Base-by-base conservation (phyloP, 176 grass and related monocot genomes). In the Pharus latifolius region DNA sequence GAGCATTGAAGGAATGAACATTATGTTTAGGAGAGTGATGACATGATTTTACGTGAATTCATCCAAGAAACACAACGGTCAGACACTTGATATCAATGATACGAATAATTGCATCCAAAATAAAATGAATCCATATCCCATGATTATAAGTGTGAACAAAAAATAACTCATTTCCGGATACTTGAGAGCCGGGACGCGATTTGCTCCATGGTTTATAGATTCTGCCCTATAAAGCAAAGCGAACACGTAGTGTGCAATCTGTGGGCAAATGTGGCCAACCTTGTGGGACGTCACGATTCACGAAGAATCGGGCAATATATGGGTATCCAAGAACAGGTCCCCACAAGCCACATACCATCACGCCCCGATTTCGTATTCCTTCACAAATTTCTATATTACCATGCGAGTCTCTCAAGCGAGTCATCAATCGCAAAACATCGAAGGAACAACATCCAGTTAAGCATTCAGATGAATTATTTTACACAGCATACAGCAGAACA, bases 281-380 rank as follows among this genome's bases (percentile, higher is more conserved):
- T 8, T 9, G 67, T 59, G 43, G 30, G 47, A 70, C 35, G 19
- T 12, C 67, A 51, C 51, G 9, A 10, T 74, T 68, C 29, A 33
- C 30, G 0, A 20, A 1, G 28, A 17, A 65, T 16, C 30, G 22
- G 42, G 4, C 26, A 63, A 33, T 6, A 13, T 22, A 13, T 49
- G 47, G 76, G 76, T 75, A 85, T 80, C 83, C 63, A 79, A 47
- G 23, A 69, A 24, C 8, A 10, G 54, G 76, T 80, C 69, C 75
- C 69, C 69, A 52, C 59, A 51, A 32, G 47, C 31, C 74, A 78
- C 73, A 72, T 72, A 58, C 40, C 66, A 56, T 24, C 60, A 60
- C 6, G 16, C 0, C 82, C 67, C 66, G 51, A 33, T 78, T 78
- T 79, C 68, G 79, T 22, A 69, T 19, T 23, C 3, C 7, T 31